Evolutionary conservation across 192 early-diverging fungal species (phyloP), one percentile per base, ranked within the genome.

Genomic region (Phycomyces blakesleeanus): DNA sequence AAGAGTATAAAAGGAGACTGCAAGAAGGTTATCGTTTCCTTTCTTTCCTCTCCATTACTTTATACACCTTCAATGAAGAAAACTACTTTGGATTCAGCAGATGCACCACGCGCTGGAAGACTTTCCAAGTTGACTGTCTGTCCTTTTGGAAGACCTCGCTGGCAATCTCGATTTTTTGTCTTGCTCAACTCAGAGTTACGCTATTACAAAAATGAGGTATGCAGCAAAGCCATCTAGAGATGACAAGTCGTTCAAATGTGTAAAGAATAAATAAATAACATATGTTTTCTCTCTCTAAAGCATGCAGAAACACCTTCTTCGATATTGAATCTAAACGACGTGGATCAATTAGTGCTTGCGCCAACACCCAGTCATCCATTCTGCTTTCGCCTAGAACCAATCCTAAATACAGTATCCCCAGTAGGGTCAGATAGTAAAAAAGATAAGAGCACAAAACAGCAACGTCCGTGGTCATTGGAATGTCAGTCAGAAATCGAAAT

Each of bases 111-210:
- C 44, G 44, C 44, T 47, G 44, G 44, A 47, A 47, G 44, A 47
- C 44, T 47, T 11, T 47, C 44, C 29, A 34, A 55, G 29, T 34
- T 55, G 5, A 34, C 3, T 3, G 24, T 9, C 12, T 55, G 27
- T 55, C 24, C 8, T 16, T 51, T 60, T 50, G 53, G 55, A 57
- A 56, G 55, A 39, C 61, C 60, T 20, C 52, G 66, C 26, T 68
- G 66, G 66, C 29, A 44, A 41, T 68, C 53, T 25, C 59, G 59
- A 3, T 68, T 55, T 34, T 61, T 68, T 50, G 66, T 68, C 15
- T 57, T 68, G 37, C 59, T 68, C n/a, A 42, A 61, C 51, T 56
- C 59, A 49, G 66, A 68, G 39, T 20, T 68, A 10, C 51, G 66
- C 6, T 56, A 61, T 11, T 68, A 68, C 56, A 68, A 68, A 39